Evolutionary conservation across 2,329 filamentous ascomycete species (phyloP), one percentile per base, ranked within the genome.

Genomic region (Colletotrichum falcatum): DNA sequence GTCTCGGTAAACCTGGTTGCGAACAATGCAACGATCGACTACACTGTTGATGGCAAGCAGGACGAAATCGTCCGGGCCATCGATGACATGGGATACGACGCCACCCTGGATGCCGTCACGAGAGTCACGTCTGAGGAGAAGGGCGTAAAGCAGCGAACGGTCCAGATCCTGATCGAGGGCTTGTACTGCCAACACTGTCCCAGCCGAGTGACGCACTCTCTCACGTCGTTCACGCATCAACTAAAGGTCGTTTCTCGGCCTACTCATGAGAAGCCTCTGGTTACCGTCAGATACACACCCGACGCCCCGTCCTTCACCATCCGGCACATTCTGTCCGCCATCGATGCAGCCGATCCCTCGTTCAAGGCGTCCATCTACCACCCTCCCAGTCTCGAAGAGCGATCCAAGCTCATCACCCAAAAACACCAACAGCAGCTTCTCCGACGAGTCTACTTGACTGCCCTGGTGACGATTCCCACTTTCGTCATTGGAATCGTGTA

Each of bases 401-500:
- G 93, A 12, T 93, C 94, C 3, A 89, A 88, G 73, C 83, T 85
- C 48, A 93, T 97, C 77, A 91, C 93, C 71, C 85, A 85, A 26
- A 88, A 87, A 68, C 93, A 97, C 75, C 89, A 91, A 75, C 86
- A 83, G 30, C 86, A 90, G 39, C 87, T 97, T 18, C 80, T 95
- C 0, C 83, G 88, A 70, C 90, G 95, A n/a, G 86, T 94, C 20
- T 77, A 92, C 1, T 84, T 97, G 65, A 91, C 93, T 1, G 79
- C 92, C 35, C 75, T 91, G 33, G 83, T 92, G 7, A 91, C 92
- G 26, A 91, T 98, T 54, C 95, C 95, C 2, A 94, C 93, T 0
- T 95, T 98, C 75, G 79, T 97, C 61, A 90, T 98, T 48, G 95
- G 95, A 3, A 93, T 98, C 63, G 90, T 97, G 1, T 97, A 94